Base-by-base conservation (phyloP, 2,329 filamentous ascomycete species). In the Geosmithia putterillii region DNA sequence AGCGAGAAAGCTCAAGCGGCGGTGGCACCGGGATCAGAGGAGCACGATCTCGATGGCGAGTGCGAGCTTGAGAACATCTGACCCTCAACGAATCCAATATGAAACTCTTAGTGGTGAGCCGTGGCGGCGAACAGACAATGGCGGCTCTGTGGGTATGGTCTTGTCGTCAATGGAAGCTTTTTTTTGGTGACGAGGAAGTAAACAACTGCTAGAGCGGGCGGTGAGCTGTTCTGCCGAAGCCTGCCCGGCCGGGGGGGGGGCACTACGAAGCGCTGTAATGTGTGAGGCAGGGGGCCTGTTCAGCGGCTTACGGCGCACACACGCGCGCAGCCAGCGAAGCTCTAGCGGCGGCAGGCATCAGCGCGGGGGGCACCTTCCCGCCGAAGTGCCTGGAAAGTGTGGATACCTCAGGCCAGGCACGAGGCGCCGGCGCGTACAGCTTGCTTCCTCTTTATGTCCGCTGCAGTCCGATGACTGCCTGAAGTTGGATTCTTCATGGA, bases 161-260 rank as follows among this genome's bases (percentile, higher is more conserved):
- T 18, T 19, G 41, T 37, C 40, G 40, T 36, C 19, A 35, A 36
- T 17, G 19, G 18, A 7, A 41, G 39, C 39, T 41, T 41, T 41
- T 40, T 41, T 38, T 42, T 37, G 41, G 17, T 40, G 22, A 39
- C 14, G 42, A 32, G 10, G 28, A 12, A 43, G 42, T 43, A 39
- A 43, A 43, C 42, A 43, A 23, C 42, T 40, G n/a, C 32, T 25
- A 19, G 14, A n/a, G 42, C 42, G 36, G 42, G 42, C 42, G 42
- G 42, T 43, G 42, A 39, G 42, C 7, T 28, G 25, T 43, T 43
- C 42, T 43, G 42, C 42, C 42, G 12, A 17, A 18, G 17, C 18
- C 21, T 40, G 39, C 20, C 21, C 10, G 40, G 14, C 23, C 10
- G 10, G 23, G 23, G 21, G 37, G n/a, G n/a, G n/a, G n/a, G n/a